Percentiles rank a stretch among this genome's conserved stretches.
Evolutionary conservation across 768 basidiomycete genomes (phyloP).

Genomic region (Xerocomellus dryophilus): DNA sequence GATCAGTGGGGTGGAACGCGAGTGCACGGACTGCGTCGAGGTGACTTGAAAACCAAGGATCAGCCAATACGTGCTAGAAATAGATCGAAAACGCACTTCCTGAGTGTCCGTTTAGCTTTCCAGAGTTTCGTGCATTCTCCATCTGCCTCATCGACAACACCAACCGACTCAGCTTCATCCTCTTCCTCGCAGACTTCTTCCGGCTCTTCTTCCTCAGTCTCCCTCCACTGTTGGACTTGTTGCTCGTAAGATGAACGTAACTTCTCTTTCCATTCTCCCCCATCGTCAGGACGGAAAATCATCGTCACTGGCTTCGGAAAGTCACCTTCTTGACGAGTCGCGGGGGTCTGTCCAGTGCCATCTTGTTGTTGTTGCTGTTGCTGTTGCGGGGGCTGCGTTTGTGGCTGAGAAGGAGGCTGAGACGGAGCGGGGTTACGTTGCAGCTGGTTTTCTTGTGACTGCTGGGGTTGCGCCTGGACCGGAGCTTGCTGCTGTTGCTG

Average conservation of each 20-base stretch:
- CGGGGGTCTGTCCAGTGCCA: constrained; percentile 8
- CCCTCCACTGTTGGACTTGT: constrained; percentile 37
- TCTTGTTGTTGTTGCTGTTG: constrained; percentile 24
- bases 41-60: constrained; percentile 53
- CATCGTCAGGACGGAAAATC: constrained; percentile 85
- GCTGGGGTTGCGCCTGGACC: constrained; percentile 28
- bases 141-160: constrained; percentile 61
- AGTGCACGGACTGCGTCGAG: constrained; percentile 89
- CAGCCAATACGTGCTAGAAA: constrained; percentile 1
- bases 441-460: constrained; percentile 31
- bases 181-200: constrained; percentile 72
- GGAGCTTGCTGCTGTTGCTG: constrained; percentile 36
- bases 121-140: constrained; percentile 73
- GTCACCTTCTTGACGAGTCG: constrained; percentile 17
- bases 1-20: constrained; percentile 82
- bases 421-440: constrained; percentile 16
- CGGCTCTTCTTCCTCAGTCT: constrained; percentile 55
- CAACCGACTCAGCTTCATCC: constrained; percentile 51
- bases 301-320: constrained; percentile 47
- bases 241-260: constrained; percentile 61
- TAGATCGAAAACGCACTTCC: constrained; percentile 63
- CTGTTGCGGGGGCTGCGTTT: constrained; percentile 15
- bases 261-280: constrained; percentile 83
- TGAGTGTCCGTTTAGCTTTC: constrained; percentile 81
- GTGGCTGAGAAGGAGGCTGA: constrained; percentile 36